These are phyloP conservation scores for Albugo candida DNA, from an alignment of 352 stramenopile species.

Conservation along the genomic window DNA sequence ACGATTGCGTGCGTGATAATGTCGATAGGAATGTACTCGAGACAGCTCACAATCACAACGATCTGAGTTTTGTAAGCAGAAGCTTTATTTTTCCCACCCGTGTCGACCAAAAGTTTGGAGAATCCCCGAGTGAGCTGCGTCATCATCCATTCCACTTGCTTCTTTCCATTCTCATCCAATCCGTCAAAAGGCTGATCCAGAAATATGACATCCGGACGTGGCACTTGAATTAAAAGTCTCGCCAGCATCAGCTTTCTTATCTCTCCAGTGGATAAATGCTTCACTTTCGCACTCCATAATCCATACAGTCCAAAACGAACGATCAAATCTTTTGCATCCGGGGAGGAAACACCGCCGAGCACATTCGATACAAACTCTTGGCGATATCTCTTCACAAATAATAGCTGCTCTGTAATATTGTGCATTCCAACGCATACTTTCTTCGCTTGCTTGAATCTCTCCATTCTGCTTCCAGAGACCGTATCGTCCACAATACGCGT, in stretches of 20 bases:
- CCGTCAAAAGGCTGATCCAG: constrained; percentile 88
- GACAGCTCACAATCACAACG: constrained; percentile 68
- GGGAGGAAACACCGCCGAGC: constrained; percentile 40
- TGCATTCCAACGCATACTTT: constrained; percentile 22
- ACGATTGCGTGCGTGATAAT: constrained; percentile 48
- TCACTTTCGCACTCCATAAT: constrained; percentile 63
- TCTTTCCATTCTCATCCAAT: constrained; percentile 66
- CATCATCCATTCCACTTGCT: constrained; percentile 70
- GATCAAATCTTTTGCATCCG: constrained; percentile 69
- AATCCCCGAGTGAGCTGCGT: constrained; percentile 72
- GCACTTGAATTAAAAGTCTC: constrained; percentile 50
- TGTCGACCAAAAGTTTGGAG: constrained; percentile 77
- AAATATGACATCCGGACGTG: constrained; percentile 56
- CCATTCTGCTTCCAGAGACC: constrained; percentile 4
- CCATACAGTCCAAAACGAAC: constrained; percentile 85
- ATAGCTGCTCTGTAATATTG: constrained; percentile 75
- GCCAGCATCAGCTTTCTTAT: constrained; percentile 85
- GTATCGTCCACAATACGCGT: constrained; percentile 15
- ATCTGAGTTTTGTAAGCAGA: constrained; percentile 77
- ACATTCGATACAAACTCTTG: constrained; percentile 38
- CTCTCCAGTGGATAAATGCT: constrained; percentile 81
- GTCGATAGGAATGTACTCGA: constrained; percentile 77
- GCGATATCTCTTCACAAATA: constrained; percentile 43
- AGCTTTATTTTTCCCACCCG: constrained; percentile 50
- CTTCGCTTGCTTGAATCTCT: neutral